A percentile compares a stretch with the other conserved stretches of the same genome.
Evolutionary conservation across 2,329 filamentous ascomycete species (phyloP).

Genomic region (Botrytis fragariae): DNA sequence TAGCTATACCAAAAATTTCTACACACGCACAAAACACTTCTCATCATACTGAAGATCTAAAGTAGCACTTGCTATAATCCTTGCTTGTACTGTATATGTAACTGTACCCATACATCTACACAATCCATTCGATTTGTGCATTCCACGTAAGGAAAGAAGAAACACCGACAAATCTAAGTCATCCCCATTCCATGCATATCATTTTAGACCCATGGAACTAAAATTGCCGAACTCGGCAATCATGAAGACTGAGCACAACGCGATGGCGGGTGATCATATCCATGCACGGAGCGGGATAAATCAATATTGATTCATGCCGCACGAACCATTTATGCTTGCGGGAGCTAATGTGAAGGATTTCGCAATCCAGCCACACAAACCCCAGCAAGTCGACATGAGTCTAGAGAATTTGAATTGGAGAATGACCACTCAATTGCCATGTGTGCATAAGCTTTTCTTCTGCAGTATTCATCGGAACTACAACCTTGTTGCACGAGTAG

Average conservation of each 20-base stretch:
- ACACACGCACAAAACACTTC: neutral
- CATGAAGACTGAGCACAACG: neutral
- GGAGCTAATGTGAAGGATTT: neutral
- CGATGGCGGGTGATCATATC: conserved; percentile 7
- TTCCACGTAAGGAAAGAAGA: conserved; percentile 1
- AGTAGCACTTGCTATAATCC: neutral
- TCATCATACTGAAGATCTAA: neutral
- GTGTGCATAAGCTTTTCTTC: neutral
- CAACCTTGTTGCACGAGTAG: neutral
- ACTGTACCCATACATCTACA: neutral
- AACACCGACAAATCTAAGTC: neutral
- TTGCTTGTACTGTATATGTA: neutral
- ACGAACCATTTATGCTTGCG: neutral
- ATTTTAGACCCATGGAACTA: neutral
- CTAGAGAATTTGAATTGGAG: neutral
- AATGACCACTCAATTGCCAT: conserved; percentile 10
- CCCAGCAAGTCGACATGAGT: neutral
- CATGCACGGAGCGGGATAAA: neutral
- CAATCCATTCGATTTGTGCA: conserved; percentile 7
- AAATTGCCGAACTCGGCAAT: neutral
- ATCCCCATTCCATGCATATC: neutral
- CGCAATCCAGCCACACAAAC: neutral
- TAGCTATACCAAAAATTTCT: neutral
- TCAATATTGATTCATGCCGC: neutral
- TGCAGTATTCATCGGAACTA: conserved; percentile 8